Evolutionary conservation across 176 grass and related monocot genomes (phyloP).

Genomic region (Zizania latifolia): DNA sequence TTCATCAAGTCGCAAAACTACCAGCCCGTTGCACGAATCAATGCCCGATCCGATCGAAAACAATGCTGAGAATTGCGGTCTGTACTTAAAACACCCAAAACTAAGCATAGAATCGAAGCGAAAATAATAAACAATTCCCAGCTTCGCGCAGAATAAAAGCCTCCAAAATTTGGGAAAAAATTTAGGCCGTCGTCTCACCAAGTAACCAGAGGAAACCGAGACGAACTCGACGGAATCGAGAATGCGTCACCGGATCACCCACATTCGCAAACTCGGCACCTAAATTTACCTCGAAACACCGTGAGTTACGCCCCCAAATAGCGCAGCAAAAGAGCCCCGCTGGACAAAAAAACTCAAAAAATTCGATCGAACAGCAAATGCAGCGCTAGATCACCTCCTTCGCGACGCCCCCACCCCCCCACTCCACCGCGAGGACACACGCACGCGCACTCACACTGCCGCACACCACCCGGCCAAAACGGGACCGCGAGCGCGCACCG

Average conservation of each 20-base stretch:
- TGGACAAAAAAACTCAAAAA: background rate
- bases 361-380: background rate
- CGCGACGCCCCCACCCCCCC: background rate
- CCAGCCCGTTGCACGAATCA: background rate
- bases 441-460: background rate
- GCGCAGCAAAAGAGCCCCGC: background rate
- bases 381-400: background rate
- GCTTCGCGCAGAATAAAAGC: background rate
- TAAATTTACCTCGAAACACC: background rate
- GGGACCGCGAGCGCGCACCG: background rate
- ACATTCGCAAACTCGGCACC: background rate
- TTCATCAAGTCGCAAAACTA: conserved; percentile 9
- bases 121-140: background rate
- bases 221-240: background rate
- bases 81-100: background rate
- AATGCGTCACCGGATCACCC: background rate
- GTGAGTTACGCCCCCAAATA: background rate
- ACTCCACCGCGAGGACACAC: background rate
- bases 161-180: background rate
- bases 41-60: background rate
- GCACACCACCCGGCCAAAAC: background rate
- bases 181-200: background rate
- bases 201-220: background rate
- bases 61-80: background rate
- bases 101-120: background rate